Base-by-base conservation (phyloP, 1,139 yeast genomes). In the Sugiyamaella novakii region DNA sequence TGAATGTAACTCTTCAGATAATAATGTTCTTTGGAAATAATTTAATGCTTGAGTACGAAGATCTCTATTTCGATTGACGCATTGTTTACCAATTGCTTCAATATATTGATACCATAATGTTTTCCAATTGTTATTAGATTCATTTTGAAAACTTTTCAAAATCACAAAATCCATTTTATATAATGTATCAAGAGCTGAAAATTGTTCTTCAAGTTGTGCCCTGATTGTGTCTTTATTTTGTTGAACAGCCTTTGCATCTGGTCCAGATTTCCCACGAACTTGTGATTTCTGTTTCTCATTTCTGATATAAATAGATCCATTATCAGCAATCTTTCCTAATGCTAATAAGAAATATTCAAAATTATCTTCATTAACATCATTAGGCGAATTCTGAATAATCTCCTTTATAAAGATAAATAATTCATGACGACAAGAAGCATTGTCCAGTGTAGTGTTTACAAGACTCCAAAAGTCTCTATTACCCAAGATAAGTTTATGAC, bases 21-120 rank as follows among this genome's bases (percentile, higher is more conserved):
- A 77, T 57, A 29, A 78, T 63, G 50, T 70, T 62, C 59, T 80
- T 81, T 59, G 89, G 70, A 14, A 77, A 63, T 50, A 75, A 70
- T 51, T 57, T 41, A 69, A 58, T 0, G 96, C 92, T 64, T 74
- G 79, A 0, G 77, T 68, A 40, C 96, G 73, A 10, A 89, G 74
- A 62, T 85, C 89, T 30, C 87, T 75, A 63, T 95, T 87, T 7
- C 95, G 95, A 60, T 88, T 89, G 64, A 86, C 78, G 63, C 96
- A 87, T 66, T 89, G 96, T 59, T 85, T 91, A 0, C 94, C 88
- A 51, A 89, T 73, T 0, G 94, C 92, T 62, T 87, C 49, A 5
- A 58, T 54, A 43, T 55, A 61, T 6, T 54, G 54, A 27, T 49
- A 48, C 65, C 65, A 62, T n/a, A 54, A 46, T 6, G 37, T 46